Evolutionary conservation across 352 stramenopile species (phyloP).

Genomic region (Phytophthora podocarpi): DNA sequence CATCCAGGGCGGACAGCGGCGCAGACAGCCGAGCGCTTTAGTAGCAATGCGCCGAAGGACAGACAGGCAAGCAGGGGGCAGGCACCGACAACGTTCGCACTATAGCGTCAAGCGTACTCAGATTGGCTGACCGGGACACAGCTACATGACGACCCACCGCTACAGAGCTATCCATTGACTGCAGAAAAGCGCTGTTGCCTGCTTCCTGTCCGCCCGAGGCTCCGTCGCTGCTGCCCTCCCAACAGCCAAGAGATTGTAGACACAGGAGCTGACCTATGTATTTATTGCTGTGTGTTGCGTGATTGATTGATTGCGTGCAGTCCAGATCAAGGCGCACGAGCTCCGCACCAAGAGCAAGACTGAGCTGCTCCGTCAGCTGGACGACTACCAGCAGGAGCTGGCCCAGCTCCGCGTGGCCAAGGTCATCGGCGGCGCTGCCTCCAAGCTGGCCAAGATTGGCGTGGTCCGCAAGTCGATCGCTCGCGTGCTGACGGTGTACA

Average conservation of each 20-base stretch:
- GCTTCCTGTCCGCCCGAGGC: not conserved
- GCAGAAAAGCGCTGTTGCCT: not conserved
- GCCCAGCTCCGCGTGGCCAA: constrained; percentile 98
- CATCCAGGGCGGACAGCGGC: too few species aligned
- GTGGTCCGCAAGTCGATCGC: constrained; percentile 99
- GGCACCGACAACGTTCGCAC: not conserved
- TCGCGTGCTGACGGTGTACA: constrained; percentile 99
- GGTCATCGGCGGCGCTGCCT: constrained; percentile 98
- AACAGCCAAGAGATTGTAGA: too few species aligned
- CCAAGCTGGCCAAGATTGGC: constrained; percentile 99
- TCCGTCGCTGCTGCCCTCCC: not conserved
- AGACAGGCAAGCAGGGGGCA: not conserved
- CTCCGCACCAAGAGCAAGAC: constrained; percentile 97
- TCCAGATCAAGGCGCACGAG: constrained; percentile 98
- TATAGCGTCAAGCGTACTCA: too few species aligned
- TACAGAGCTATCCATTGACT: not conserved
- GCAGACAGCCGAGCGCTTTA: too few species aligned
- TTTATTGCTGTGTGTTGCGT: too few species aligned
- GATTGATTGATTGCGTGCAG: constrained; percentile 37
- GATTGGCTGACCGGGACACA: too few species aligned
- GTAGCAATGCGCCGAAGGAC: too few species aligned
- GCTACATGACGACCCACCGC: too few species aligned
- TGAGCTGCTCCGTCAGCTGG: constrained; percentile 97
- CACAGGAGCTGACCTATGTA: constrained; percentile 24
- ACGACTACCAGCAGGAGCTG: constrained; percentile 98